Conservation (phyloP, 345 rosid species). For the Firmiana major region DNA sequence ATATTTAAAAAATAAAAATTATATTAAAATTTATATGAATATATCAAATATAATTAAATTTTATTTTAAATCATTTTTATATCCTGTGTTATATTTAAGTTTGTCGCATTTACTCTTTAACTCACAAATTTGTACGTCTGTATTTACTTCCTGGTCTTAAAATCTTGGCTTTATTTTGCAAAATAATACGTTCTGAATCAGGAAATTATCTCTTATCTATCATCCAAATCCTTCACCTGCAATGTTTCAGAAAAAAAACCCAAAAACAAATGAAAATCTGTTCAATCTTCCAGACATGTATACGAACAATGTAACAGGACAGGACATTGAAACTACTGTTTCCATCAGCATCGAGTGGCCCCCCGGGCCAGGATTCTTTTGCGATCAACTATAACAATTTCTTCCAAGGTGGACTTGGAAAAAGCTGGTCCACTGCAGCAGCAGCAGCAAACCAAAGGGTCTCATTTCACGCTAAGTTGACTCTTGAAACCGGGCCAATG, state of each 20-base stretch:
- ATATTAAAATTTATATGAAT: too few relatives aligned
- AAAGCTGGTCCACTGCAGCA: neutral
- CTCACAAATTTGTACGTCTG: neutral
- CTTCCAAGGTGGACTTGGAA: neutral
- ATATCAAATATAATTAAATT: too few relatives aligned
- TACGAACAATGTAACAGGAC: neutral
- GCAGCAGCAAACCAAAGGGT: too few relatives aligned
- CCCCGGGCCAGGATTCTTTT: neutral
- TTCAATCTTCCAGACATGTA: neutral
- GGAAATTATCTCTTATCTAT: neutral
- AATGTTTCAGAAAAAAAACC: neutral
- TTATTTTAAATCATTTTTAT: too few relatives aligned
- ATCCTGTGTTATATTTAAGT: too few relatives aligned
- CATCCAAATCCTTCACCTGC: neutral
- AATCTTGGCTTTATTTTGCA: neutral
- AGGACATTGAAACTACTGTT: neutral
- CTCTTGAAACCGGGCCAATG: constrained; percentile 7
- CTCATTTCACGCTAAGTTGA: constrained; percentile 8
- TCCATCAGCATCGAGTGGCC: neutral
- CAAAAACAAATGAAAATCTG: neutral
- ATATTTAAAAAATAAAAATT: too few relatives aligned
- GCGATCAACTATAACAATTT: neutral
- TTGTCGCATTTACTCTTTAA: too few relatives aligned
- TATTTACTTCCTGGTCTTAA: neutral
- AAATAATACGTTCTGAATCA: neutral